Conservation (phyloP, 768 basidiomycete species). For the Lentinula sp. region DNA sequence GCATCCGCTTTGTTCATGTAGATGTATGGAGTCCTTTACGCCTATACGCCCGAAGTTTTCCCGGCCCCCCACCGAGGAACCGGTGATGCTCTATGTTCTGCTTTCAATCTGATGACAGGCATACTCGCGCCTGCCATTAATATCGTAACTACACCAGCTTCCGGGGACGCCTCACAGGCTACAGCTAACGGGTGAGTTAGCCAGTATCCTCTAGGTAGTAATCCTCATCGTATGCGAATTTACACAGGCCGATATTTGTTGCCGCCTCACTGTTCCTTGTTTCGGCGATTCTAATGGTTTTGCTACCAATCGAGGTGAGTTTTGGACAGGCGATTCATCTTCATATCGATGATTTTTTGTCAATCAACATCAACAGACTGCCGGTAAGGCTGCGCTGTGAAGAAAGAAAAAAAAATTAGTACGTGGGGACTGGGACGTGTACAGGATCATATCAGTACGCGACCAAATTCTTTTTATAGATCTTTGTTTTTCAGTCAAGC, state of each 20-base stretch:
- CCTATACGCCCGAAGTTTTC: constrained; percentile 57
- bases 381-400: constrained; percentile 27
- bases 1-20: constrained; percentile 7
- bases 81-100: constrained; percentile 42
- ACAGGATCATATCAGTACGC: too few species aligned
- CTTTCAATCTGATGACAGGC: constrained; percentile 42
- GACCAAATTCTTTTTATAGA: too few species aligned
- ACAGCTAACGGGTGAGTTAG: constrained; percentile 28
- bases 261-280: constrained; percentile 40
- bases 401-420: too few species aligned
- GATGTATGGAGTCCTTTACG: constrained; percentile 51
- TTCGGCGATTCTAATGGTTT: constrained; percentile 30
- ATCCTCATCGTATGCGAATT: not conserved
- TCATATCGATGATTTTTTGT: not conserved
- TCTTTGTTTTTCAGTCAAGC: too few species aligned
- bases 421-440: too few species aligned
- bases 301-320: constrained; percentile 41
- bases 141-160: constrained; percentile 31
- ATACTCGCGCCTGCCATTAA: constrained; percentile 44
- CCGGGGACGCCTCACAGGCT: constrained; percentile 21
- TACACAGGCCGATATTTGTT: constrained; percentile 39
- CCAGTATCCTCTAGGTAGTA: not conserved
- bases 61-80: constrained; percentile 52
- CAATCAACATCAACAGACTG: constrained; percentile 15
- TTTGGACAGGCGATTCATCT: not conserved